Evolutionary conservation across 805 yeast genomes (phyloP).

Genomic region (Candida andamanensis): DNA sequence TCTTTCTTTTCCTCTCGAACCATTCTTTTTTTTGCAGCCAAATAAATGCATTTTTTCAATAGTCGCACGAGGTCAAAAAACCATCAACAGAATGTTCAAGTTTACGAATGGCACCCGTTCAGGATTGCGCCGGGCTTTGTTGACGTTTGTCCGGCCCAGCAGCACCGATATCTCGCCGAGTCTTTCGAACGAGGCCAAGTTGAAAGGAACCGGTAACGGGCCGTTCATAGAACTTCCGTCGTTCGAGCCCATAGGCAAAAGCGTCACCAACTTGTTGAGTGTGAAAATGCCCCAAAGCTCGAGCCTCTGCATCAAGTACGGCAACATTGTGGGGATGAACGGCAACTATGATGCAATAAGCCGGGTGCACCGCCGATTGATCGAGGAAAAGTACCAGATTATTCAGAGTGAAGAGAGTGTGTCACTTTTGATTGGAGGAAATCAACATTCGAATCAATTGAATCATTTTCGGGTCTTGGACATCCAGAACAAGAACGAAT

Average conservation of each 20-base stretch:
- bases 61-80: no score
- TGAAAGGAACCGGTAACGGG: conserved; percentile 40
- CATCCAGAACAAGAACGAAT: conserved; percentile 30
- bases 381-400: conserved; percentile 11
- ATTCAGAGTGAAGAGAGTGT: conserved; percentile 13
- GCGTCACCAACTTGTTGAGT: conserved; percentile 32
- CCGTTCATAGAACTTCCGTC: conserved; percentile 42
- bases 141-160: no score
- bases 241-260: conserved; percentile 40
- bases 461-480: conserved; percentile 35
- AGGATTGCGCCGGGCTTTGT: no score
- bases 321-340: conserved; percentile 40
- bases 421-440: conserved; percentile 28
- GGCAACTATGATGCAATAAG: conserved; percentile 24
- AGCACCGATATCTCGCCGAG: conserved; percentile 2
- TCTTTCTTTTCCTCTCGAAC: no score
- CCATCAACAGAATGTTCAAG: no score
- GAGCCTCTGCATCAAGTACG: conserved; percentile 12
- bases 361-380: conserved; percentile 8
- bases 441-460: conserved; percentile 10
- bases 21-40: no score
- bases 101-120: no score
- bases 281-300: conserved; percentile 39
- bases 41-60: no score
- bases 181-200: conserved; percentile 13